A percentile compares a stretch with the other conserved stretches of the same genome.
Conservation (phyloP, 2,329 filamentous ascomycete species). For the Endothia cerciana region DNA sequence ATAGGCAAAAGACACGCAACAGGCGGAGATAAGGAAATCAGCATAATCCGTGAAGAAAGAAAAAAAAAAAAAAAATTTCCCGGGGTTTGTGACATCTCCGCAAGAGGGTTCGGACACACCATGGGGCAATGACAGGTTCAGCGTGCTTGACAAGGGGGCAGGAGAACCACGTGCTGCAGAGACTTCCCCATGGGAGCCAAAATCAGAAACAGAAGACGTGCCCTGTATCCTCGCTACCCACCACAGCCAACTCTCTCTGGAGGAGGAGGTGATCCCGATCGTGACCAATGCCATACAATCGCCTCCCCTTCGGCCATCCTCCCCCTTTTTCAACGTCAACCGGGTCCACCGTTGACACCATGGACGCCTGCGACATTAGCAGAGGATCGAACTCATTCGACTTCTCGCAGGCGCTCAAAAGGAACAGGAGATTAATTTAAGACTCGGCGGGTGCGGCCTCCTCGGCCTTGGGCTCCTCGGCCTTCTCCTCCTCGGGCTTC, state of each 20-base stretch:
- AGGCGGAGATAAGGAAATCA: slow-evolving; percentile 30
- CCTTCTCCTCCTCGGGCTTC: slow-evolving; percentile 61
- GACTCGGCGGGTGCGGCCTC: slow-evolving; percentile 52
- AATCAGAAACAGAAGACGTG: slow-evolving; percentile 41
- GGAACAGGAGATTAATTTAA: slow-evolving; percentile 44
- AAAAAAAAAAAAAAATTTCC: no score
- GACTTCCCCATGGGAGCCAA: slow-evolving; percentile 34
- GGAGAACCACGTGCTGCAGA: slow-evolving; percentile 16
- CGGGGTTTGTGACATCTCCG: slow-evolving; percentile 26
- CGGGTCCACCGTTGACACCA: slow-evolving; percentile 25
- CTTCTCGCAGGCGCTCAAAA: slow-evolving; percentile 25
- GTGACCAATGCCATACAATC: slow-evolving; percentile 35
- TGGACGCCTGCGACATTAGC: slow-evolving; percentile 20
- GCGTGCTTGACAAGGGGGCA: slow-evolving; percentile 22
- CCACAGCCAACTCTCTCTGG: slow-evolving; percentile 43
- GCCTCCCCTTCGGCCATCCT: slow-evolving; percentile 28
- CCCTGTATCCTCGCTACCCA: slow-evolving; percentile 45
- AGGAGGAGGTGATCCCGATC: slow-evolving; percentile 39
- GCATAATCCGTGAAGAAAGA: slow-evolving; percentile 28
- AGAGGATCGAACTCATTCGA: slow-evolving; percentile 26
- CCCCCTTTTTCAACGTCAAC: slow-evolving; percentile 26
- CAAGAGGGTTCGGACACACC: slow-evolving; percentile 12
- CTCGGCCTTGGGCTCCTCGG: slow-evolving; percentile 49
- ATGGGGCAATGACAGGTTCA: slow-evolving; percentile 18
- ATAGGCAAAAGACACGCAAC: slow-evolving; percentile 31